Percentiles rank a stretch among this genome's conserved stretches.
Conservation (phyloP, 352 stramenopile genomes). For the Phytophthora vignae region DNA sequence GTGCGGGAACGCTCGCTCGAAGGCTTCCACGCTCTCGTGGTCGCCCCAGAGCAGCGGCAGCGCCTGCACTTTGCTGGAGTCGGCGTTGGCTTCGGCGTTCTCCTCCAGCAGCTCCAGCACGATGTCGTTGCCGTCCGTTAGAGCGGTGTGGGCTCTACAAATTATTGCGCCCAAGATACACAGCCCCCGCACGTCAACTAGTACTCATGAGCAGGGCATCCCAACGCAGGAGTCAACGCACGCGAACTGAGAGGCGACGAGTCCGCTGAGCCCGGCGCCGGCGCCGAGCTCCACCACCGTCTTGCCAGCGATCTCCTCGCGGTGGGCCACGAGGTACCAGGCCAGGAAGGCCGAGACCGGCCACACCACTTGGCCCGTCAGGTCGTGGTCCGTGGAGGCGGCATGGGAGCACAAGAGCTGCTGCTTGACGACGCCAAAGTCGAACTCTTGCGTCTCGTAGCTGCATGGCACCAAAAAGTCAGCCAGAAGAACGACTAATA, state of each 20-base stretch:
- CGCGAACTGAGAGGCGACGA: conserved; percentile 70
- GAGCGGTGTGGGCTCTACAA: conserved; percentile 47
- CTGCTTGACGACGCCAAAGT: conserved; percentile 58
- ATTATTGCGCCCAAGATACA: conserved; percentile 16
- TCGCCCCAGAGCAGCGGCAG: conserved; percentile 66
- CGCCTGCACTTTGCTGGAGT: conserved; percentile 43
- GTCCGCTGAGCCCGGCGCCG: conserved; percentile 62
- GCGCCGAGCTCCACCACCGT: conserved; percentile 63
- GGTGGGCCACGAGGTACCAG: conserved; percentile 51
- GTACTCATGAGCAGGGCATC: conserved; percentile 6
- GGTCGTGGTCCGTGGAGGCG: conserved; percentile 75
- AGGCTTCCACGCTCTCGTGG: conserved; percentile 44
- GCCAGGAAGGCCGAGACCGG: conserved; percentile 70
- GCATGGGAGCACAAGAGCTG: conserved; percentile 56
- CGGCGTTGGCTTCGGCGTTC: conserved; percentile 46
- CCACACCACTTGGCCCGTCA: conserved; percentile 84
- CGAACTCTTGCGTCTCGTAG: conserved; percentile 58
- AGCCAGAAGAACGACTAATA: neutral
- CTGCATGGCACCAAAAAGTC: conserved; percentile 20
- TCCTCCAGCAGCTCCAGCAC: conserved; percentile 64
- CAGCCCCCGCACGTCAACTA: conserved; percentile 5
- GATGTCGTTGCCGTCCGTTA: conserved; percentile 82
- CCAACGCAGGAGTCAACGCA: conserved; percentile 27
- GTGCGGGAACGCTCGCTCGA: conserved; percentile 55
- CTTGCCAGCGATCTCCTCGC: conserved; percentile 48